Percentiles rank a stretch among this genome's conserved stretches.
Conservation (phyloP, 192 early-diverging fungal genomes). For the Umbelopsis ramanniana region DNA sequence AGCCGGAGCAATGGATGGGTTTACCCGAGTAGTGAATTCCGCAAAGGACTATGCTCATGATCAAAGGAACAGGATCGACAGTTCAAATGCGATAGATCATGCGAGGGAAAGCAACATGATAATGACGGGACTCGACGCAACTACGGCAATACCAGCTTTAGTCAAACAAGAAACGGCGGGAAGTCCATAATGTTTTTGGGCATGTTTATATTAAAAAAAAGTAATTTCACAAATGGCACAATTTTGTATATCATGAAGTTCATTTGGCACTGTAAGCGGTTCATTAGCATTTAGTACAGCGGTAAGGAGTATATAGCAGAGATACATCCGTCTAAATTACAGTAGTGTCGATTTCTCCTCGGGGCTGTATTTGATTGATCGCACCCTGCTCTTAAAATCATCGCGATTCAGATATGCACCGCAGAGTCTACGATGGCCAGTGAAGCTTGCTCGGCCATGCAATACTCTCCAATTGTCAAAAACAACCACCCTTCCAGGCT, state of each 20-base stretch:
- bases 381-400: conserved; percentile 64
- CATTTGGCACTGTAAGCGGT: not conserved
- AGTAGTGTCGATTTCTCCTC: conserved; percentile 33
- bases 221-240: not conserved
- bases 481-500: conserved; percentile 71
- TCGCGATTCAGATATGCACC: conserved; percentile 79
- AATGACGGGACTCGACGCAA: not conserved
- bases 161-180: not conserved
- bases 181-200: not conserved
- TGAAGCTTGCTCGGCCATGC: conserved; percentile 77
- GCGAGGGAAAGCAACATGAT: not conserved
- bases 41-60: not conserved
- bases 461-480: conserved; percentile 86
- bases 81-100: not conserved
- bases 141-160: not conserved
- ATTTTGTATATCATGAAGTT: not conserved
- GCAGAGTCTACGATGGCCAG: conserved; percentile 68
- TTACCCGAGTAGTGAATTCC: conserved; percentile 6
- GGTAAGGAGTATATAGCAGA: too few species aligned
- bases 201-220: conserved; percentile 3
- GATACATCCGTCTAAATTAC: conserved; percentile 1
- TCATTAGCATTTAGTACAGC: not conserved
- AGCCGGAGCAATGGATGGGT: not conserved
- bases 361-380: conserved; percentile 24
- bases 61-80: not conserved